phyloP scores from a whole-genome alignment of 129 eudicot species.

The Helichrysum umbraculigerum region DNA sequence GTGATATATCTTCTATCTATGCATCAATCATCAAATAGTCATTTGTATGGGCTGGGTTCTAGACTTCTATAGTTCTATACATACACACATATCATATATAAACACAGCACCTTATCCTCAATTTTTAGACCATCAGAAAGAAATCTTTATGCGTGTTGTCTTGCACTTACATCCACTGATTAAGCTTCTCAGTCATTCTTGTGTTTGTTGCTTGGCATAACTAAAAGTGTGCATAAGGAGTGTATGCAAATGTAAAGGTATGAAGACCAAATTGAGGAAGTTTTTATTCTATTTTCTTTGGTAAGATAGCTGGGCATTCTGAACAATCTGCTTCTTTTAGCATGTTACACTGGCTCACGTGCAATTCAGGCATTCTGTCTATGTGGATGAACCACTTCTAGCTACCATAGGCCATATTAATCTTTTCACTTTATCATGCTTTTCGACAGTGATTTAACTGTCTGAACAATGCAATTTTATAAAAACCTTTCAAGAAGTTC shows the following conservation, averaged over 20 bases:
- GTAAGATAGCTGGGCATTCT: neutral
- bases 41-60: neutral
- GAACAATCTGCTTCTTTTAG: neutral
- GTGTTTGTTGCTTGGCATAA: neutral
- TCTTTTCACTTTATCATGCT: neutral
- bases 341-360: neutral
- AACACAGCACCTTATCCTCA: neutral
- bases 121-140: neutral
- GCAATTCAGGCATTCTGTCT: neutral
- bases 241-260: neutral
- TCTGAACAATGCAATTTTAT: neutral
- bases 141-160: neutral
- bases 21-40: neutral
- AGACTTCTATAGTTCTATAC: neutral
- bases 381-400: slow-evolving; percentile 1
- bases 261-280: neutral
- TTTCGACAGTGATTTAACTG: neutral
- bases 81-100: neutral
- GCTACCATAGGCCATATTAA: neutral
- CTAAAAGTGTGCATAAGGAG: neutral
- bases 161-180: neutral
- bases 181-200: neutral
- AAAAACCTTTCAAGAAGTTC: neutral
- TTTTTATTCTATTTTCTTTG: neutral
- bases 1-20: neutral